These are phyloP conservation scores for Leccinum insolens DNA, from an alignment of 1,284 basidiomycete genomes.

Conservation along the genomic window DNA sequence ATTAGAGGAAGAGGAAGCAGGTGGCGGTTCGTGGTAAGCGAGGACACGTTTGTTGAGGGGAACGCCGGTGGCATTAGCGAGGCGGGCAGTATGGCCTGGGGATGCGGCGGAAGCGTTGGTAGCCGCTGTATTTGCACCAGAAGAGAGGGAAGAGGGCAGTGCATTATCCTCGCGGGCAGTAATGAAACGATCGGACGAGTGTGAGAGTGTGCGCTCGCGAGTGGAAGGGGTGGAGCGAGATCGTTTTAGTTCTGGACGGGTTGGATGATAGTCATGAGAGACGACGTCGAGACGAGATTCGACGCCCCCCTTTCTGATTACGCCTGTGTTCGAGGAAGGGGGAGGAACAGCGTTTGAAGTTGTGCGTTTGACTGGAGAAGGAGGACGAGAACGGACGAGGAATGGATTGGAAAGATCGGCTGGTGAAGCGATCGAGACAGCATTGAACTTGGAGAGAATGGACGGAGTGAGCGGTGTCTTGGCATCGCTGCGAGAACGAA, in stretches of 20 bases:
- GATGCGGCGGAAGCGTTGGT: conserved; percentile 39
- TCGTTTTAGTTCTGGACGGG: conserved; percentile 66
- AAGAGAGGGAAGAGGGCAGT: conserved; percentile 51
- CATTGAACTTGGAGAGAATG: conserved; percentile 56
- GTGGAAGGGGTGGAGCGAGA: conserved; percentile 71
- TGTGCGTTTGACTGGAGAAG: conserved; percentile 66
- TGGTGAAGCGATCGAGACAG: conserved; percentile 51
- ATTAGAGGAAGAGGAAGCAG: conserved; percentile 65
- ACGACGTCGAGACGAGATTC: conserved; percentile 77
- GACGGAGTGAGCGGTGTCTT: conserved; percentile 76
- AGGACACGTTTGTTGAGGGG: conserved; percentile 75
- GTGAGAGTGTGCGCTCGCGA: conserved; percentile 32
- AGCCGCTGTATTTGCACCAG: conserved; percentile 54
- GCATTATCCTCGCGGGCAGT: conserved; percentile 63
- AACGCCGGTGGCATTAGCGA: conserved; percentile 74
- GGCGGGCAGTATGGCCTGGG: conserved; percentile 74
- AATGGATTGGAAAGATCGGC: conserved; percentile 66
- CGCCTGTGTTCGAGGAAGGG: conserved; percentile 64
- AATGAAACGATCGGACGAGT: conserved; percentile 68
- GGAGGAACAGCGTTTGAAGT: conserved; percentile 52
- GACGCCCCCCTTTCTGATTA: conserved; percentile 74
- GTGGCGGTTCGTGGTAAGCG: conserved; percentile 78
- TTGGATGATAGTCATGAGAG: conserved; percentile 57
- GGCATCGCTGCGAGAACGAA: conserved; percentile 67
- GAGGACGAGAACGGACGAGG: conserved; percentile 43